These are phyloP conservation scores for Zygotorulaspora florentina DNA, from an alignment of 805 yeast genomes.

Conservation along the genomic window DNA sequence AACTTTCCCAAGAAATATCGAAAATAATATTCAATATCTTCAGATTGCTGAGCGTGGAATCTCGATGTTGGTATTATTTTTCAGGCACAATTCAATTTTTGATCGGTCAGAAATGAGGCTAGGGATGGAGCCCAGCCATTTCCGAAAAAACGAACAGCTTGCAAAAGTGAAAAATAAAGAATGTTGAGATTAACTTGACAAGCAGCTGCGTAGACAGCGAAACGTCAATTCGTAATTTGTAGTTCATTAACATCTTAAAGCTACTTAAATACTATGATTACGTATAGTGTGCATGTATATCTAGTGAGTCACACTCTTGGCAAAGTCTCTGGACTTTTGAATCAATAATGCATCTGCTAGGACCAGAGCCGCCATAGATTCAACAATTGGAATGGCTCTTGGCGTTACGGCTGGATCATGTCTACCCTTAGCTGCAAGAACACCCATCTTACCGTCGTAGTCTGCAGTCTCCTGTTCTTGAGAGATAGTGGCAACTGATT, in stretches of 20 bases:
- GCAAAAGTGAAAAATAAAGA: not conserved
- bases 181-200: slow-evolving; percentile 1
- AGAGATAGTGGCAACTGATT: slow-evolving; percentile 95
- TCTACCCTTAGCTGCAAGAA: slow-evolving; percentile 92
- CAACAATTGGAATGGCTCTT: slow-evolving; percentile 97
- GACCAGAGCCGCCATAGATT: slow-evolving; percentile 96
- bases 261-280: not conserved
- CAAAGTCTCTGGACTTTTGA: slow-evolving; percentile 77
- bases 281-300: not conserved
- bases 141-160: slow-evolving; percentile 4
- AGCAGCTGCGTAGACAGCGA: not conserved
- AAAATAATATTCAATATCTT: not conserved
- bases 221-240: not conserved
- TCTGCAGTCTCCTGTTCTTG: slow-evolving; percentile 87
- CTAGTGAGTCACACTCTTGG: slow-evolving; percentile 34
- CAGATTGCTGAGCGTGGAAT: too few species aligned
- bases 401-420: slow-evolving; percentile 99
- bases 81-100: not conserved
- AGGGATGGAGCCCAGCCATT: slow-evolving; percentile 12
- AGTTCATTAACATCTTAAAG: too few species aligned
- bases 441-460: slow-evolving; percentile 84
- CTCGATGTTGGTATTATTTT: too few species aligned
- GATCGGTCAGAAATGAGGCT: slow-evolving; percentile 2
- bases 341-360: slow-evolving; percentile 80
- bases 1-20: not conserved